A percentile compares a stretch with the other conserved stretches of the same genome.
Conservation (phyloP, 345 rosid species). For the Dovyalis caffra region DNA sequence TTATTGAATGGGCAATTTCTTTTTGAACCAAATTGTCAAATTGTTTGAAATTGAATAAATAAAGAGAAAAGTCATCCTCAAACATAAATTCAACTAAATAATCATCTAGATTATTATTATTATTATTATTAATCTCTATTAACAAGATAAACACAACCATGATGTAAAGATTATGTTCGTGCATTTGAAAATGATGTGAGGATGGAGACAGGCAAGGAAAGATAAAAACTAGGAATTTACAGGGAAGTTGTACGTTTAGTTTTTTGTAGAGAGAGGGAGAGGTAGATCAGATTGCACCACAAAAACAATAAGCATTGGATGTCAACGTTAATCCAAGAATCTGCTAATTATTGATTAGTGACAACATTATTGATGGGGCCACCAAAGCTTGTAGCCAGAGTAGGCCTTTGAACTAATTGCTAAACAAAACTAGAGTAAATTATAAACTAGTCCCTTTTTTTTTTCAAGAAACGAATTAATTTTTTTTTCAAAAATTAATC, state of each 20-base stretch:
- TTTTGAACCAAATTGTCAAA: neutral
- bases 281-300: neutral
- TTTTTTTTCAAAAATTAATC: too few species aligned
- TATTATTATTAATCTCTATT: neutral
- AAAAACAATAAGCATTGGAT: neutral
- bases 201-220: neutral
- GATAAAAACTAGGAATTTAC: slow-evolving; percentile 1
- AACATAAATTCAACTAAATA: neutral
- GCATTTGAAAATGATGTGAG: neutral
- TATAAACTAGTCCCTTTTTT: too few species aligned
- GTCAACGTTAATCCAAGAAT: neutral
- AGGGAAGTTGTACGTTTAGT: neutral
- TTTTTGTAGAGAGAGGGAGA: neutral
- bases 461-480: too few species aligned
- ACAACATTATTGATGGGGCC: neutral
- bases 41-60: neutral
- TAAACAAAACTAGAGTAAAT: too few species aligned
- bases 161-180: neutral
- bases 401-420: too few species aligned
- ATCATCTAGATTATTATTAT: neutral
- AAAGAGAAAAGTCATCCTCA: neutral
- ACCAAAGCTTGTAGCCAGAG: too few species aligned
- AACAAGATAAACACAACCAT: neutral
- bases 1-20: neutral
- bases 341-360: neutral